phyloP scores from a whole-genome alignment of 106 monocot species.

The Iris macrosiphon region DNA sequence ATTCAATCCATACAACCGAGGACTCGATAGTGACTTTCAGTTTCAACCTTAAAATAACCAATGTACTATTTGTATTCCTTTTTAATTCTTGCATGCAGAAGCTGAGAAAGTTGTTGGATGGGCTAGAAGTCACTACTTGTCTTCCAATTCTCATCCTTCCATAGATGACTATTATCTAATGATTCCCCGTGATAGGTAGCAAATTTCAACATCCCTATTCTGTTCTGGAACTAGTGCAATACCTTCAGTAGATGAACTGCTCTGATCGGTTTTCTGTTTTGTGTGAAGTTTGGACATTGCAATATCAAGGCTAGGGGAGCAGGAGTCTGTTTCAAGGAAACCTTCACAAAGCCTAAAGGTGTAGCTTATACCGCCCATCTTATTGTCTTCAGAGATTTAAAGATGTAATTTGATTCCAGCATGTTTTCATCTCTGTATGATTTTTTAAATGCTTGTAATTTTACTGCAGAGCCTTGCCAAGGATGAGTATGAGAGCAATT shows the following conservation, averaged over 20 bases:
- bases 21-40: no score
- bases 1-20: no score
- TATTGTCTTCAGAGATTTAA: no score
- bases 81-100: conserved; percentile 43
- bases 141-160: conserved; percentile 38
- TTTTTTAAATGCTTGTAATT: neutral
- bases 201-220: neutral
- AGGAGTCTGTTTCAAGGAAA: conserved; percentile 41
- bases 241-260: neutral
- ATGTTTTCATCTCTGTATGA: neutral
- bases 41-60: no score
- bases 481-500: conserved; percentile 82
- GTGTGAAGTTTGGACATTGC: conserved; percentile 61
- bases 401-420: no score
- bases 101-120: conserved; percentile 76
- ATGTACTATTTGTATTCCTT: no score
- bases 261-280: neutral
- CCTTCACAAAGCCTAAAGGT: conserved; percentile 72
- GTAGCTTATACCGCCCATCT: no score
- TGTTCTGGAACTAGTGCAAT: neutral
- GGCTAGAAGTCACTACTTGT: conserved; percentile 84
- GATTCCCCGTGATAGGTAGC: conserved; percentile 74
- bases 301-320: conserved; percentile 59
- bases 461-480: conserved; percentile 60
- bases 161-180: conserved; percentile 49